These are phyloP conservation scores for Stereum hirsutum DNA, from an alignment of 1,284 basidiomycete genomes.

Conservation along the genomic window DNA sequence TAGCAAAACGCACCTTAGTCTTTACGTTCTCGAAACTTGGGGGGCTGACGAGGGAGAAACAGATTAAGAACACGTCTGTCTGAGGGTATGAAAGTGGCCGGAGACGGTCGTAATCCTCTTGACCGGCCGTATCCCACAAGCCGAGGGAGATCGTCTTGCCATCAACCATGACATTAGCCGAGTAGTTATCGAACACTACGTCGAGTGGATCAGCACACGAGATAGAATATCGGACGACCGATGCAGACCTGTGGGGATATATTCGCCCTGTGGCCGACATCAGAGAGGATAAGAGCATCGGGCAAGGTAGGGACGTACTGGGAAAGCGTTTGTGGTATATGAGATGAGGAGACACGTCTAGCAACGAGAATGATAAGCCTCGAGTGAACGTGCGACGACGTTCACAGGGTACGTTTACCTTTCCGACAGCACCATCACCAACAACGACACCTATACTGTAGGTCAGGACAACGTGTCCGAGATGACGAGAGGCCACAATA, in stretches of 20 bases:
- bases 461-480: too few species aligned
- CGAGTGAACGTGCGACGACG: neutral
- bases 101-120: slow-evolving; percentile 97
- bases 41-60: slow-evolving; percentile 96
- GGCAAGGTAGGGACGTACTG: slow-evolving; percentile 45
- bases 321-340: slow-evolving; percentile 94
- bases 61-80: slow-evolving; percentile 98
- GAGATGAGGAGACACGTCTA: slow-evolving; percentile 96
- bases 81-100: slow-evolving; percentile 98
- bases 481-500: too few species aligned
- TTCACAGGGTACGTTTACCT: slow-evolving; percentile 46
- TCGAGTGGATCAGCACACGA: slow-evolving; percentile 3
- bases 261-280: slow-evolving; percentile 77
- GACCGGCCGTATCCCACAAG: slow-evolving; percentile 98
- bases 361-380: slow-evolving; percentile 8
- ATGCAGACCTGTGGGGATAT: slow-evolving; percentile 83
- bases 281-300: slow-evolving; percentile 15
- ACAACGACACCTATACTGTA: slow-evolving; percentile 83
- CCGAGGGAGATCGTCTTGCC: slow-evolving; percentile 97
- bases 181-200: slow-evolving; percentile 91
- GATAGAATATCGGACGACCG: neutral
- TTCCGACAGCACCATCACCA: slow-evolving; percentile 99
- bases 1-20: slow-evolving; percentile 65
- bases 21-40: slow-evolving; percentile 98
- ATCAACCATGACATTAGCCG: slow-evolving; percentile 95